Evolutionary conservation across 2,329 filamentous ascomycete species (phyloP).

Genomic region (Ceratocystiopsis minuta): DNA sequence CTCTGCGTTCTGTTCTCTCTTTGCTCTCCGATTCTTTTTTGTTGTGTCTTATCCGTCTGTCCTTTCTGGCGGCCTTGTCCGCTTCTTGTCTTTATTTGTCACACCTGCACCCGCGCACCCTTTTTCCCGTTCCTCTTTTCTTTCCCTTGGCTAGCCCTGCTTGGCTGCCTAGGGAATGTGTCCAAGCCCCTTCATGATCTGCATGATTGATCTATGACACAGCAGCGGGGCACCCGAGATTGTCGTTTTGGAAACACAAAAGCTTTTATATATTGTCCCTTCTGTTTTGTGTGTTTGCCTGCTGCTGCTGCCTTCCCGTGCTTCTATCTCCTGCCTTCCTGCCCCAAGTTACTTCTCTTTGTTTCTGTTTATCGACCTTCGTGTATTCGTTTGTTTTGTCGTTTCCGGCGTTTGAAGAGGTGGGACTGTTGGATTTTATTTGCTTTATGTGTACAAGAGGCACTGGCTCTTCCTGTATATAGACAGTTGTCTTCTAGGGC

Average conservation of each 20-base stretch:
- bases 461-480: no score
- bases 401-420: no score
- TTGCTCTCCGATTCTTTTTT: not conserved
- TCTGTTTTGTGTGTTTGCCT: not conserved
- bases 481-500: no score
- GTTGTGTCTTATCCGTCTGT: not conserved
- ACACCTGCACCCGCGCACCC: no score
- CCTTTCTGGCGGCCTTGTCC: not conserved
- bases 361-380: conserved; percentile 8
- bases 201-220: conserved; percentile 13
- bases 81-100: not conserved
- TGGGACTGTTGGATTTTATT: no score
- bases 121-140: no score
- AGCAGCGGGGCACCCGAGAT: not conserved
- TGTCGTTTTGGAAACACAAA: not conserved
- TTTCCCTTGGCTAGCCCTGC: no score
- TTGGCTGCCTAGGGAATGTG: not conserved
- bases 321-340: not conserved
- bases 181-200: conserved; percentile 1
- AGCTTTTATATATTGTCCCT: not conserved
- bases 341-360: conserved; percentile 6
- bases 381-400: not conserved
- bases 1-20: not conserved
- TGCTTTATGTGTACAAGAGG: no score
- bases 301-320: not conserved